phyloP scores from a whole-genome alignment of 352 stramenopile species.

The Pythium phragmiticola region DNA sequence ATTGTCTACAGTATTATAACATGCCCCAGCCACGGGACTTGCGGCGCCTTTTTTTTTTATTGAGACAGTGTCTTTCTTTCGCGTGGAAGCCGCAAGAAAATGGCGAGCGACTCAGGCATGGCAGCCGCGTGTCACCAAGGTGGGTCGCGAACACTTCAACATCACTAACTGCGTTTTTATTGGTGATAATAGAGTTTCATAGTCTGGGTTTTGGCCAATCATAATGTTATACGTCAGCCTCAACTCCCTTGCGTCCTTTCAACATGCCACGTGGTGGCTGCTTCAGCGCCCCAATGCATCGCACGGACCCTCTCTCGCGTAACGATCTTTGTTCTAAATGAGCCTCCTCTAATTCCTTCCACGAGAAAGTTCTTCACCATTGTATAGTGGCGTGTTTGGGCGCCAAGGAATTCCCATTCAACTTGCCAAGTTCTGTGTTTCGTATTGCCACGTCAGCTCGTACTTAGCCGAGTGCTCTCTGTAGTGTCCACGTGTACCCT shows the following conservation, averaged over 20 bases:
- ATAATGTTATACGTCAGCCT: constrained; percentile 21
- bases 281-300: background rate
- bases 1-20: too few relatives aligned
- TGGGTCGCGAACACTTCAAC: constrained; percentile 19
- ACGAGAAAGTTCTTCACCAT: background rate
- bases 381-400: background rate
- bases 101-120: background rate
- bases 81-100: constrained; percentile 17
- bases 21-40: too few relatives aligned
- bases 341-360: background rate
- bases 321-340: background rate
- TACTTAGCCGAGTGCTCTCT: constrained; percentile 15
- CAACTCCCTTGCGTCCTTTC: background rate
- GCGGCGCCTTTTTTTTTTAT: too few relatives aligned
- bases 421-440: background rate
- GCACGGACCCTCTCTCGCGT: too few relatives aligned
- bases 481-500: constrained; percentile 14
- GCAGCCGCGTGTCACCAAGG: constrained; percentile 18
- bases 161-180: background rate
- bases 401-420: background rate
- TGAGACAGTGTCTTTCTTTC: constrained; percentile 6
- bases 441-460: constrained; percentile 26
- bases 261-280: constrained; percentile 19
- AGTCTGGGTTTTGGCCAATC: constrained; percentile 21
- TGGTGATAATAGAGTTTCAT: constrained; percentile 1